Evolutionary conservation across 768 basidiomycete species (phyloP).

Genomic region (Tremella fuciformis): DNA sequence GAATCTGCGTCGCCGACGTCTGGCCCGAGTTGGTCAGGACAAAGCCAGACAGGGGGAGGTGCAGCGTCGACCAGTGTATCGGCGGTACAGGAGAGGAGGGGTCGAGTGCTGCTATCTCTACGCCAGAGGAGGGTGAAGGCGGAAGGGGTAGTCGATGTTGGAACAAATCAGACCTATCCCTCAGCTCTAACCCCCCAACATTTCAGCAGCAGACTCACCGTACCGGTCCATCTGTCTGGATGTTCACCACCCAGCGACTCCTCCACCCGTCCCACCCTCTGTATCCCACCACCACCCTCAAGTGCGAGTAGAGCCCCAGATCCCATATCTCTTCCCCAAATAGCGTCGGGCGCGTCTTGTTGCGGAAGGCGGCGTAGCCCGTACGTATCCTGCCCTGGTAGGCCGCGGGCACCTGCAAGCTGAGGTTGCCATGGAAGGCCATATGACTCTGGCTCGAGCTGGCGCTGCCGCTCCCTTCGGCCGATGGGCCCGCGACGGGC

Average conservation of each 20-base stretch:
- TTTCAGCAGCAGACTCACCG: slow-evolving; percentile 29
- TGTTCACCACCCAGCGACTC: slow-evolving; percentile 86
- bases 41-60: slow-evolving; percentile 73
- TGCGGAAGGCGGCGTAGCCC: slow-evolving; percentile 89
- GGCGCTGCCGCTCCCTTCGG: background rate
- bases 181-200: background rate
- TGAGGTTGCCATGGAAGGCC: slow-evolving; percentile 71
- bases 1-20: slow-evolving; percentile 62
- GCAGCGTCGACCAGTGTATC: slow-evolving; percentile 31
- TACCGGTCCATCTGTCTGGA: slow-evolving; percentile 74
- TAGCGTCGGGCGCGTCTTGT: slow-evolving; percentile 74
- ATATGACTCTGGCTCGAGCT: slow-evolving; percentile 54
- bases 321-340: slow-evolving; percentile 86
- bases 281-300: slow-evolving; percentile 74
- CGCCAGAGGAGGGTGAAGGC: slow-evolving; percentile 17
- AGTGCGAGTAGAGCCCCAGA: slow-evolving; percentile 72
- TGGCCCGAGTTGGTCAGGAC: slow-evolving; percentile 56
- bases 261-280: slow-evolving; percentile 72
- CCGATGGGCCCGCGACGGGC: slow-evolving; percentile 19
- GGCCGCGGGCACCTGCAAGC: slow-evolving; percentile 66
- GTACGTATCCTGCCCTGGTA: slow-evolving; percentile 68
- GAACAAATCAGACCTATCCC: slow-evolving; percentile 75
- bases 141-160: slow-evolving; percentile 69
- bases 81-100: slow-evolving; percentile 16
- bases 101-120: slow-evolving; percentile 25